Base-by-base conservation (phyloP, 23 red algal species). In the Gracilaria vermiculophylla region DNA sequence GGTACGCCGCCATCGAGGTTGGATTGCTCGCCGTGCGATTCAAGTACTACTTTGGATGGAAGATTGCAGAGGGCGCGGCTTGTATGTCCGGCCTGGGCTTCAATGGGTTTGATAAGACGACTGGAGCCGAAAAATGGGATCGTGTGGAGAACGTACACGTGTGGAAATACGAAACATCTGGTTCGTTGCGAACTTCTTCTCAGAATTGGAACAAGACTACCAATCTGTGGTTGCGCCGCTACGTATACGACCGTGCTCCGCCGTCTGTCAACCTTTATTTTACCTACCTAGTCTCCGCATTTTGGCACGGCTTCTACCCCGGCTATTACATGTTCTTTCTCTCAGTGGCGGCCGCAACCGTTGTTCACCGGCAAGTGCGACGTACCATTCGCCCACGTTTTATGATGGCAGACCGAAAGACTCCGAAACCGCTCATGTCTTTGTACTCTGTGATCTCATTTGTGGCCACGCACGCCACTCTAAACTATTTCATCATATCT, bases 21-120 rank as follows among this genome's bases (percentile, higher is more conserved):
- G 88, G 91, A 24, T 45, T 99, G 62, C 69, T 99, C 31, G 92
- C 78, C 32, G 78, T 89, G 23, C 88, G 97, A 43, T 96, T 86
- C 90, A 99, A 96, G 89, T 99, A 99, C 66, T 99, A 99, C 85
- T 99, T 99, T 88, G 97, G 91, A 10, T 99, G 92, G 92, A 99
- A 99, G 81, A 94, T 99, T 79, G 88, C 97, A 1, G 97, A 99
- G 81, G 97, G 92, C 69, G 83, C 97, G 24, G 81, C 88, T 34
- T 86, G 89, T 19, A 83, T 95, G 90, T 80, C 85, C 37, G 97
- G 97, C 43, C 53, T 99, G 11, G 97, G 97, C 40, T 93, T 82
- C 65, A 91, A 83, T 53, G 92, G 92, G 24, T 60, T 81, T 60
- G 92, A 94, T 55, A 94, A 94, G 76, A 27, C 32, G 31, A 89